These are phyloP conservation scores for Venturia pyrina DNA, from an alignment of 2,329 filamentous ascomycete species.

Conservation along the genomic window DNA sequence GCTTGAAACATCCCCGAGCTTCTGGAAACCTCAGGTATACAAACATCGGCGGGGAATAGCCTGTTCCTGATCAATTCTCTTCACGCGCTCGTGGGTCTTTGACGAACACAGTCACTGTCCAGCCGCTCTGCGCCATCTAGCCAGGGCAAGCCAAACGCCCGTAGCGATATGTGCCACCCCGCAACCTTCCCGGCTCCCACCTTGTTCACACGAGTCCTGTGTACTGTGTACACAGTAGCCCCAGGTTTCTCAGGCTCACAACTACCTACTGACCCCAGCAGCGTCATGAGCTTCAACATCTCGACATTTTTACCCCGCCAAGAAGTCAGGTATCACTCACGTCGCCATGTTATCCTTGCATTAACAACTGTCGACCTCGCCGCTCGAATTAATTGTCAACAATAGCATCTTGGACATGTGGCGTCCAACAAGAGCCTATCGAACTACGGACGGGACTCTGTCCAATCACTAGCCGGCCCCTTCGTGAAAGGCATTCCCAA, in stretches of 20 bases:
- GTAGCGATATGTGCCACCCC: neutral
- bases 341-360: neutral
- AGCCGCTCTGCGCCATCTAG: neutral
- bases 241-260: neutral
- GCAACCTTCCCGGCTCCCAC: neutral
- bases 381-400: neutral
- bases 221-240: no score
- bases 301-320: neutral
- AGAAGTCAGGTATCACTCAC: neutral
- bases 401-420: neutral
- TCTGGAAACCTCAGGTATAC: conserved; percentile 6
- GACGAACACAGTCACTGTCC: neutral
- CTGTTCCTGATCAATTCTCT: neutral
- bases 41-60: neutral
- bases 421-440: neutral
- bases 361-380: neutral
- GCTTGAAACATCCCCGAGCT: neutral
- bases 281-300: neutral
- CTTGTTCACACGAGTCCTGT: conserved; percentile 1
- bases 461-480: neutral
- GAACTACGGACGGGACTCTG: neutral
- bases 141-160: neutral
- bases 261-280: neutral
- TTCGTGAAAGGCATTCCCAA: neutral
- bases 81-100: neutral